These are phyloP conservation scores for Fistulinella cinereoalba DNA, from an alignment of 1,284 basidiomycete species.

Conservation along the genomic window DNA sequence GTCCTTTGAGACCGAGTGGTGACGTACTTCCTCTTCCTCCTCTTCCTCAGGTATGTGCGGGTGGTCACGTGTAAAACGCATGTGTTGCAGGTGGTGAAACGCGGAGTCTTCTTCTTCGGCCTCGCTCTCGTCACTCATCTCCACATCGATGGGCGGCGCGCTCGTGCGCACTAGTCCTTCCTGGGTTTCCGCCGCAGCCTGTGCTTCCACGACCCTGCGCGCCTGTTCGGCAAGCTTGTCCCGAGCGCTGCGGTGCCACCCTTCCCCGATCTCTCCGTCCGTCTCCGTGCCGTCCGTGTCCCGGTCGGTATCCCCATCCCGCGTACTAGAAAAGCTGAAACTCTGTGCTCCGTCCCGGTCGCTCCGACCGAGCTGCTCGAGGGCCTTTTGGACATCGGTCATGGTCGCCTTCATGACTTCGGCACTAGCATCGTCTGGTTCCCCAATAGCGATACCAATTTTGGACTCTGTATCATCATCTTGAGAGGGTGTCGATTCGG, in stretches of 20 bases:
- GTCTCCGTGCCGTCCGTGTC: slow-evolving; percentile 58
- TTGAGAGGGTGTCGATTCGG: slow-evolving; percentile 38
- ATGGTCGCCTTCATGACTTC: slow-evolving; percentile 81
- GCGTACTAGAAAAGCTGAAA: slow-evolving; percentile 70
- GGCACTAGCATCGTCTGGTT: slow-evolving; percentile 27
- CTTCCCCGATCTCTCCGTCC: slow-evolving; percentile 45
- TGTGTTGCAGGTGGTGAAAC: slow-evolving; percentile 33
- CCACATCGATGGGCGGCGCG: slow-evolving; percentile 69
- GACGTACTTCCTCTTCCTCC: slow-evolving; percentile 43
- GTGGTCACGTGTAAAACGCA: slow-evolving; percentile 44
- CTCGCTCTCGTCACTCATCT: slow-evolving; percentile 81
- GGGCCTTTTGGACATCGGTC: slow-evolving; percentile 85
- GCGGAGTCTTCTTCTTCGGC: slow-evolving; percentile 54
- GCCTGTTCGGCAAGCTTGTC: slow-evolving; percentile 75
- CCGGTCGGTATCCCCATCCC: slow-evolving; percentile 53
- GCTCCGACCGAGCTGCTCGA: slow-evolving; percentile 66
- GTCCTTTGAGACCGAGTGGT: slow-evolving; percentile 16
- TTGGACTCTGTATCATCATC: slow-evolving; percentile 31
- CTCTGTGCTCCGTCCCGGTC: slow-evolving; percentile 55
- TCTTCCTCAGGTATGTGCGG: slow-evolving; percentile 67
- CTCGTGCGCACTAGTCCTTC: slow-evolving; percentile 39
- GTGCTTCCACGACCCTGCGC: slow-evolving; percentile 56
- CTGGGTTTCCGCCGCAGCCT: slow-evolving; percentile 43
- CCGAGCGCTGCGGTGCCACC: slow-evolving; percentile 65
- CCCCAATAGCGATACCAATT: slow-evolving; percentile 28